Conservation (phyloP, 1,284 basidiomycete genomes). For the Volvariella volvacea region DNA sequence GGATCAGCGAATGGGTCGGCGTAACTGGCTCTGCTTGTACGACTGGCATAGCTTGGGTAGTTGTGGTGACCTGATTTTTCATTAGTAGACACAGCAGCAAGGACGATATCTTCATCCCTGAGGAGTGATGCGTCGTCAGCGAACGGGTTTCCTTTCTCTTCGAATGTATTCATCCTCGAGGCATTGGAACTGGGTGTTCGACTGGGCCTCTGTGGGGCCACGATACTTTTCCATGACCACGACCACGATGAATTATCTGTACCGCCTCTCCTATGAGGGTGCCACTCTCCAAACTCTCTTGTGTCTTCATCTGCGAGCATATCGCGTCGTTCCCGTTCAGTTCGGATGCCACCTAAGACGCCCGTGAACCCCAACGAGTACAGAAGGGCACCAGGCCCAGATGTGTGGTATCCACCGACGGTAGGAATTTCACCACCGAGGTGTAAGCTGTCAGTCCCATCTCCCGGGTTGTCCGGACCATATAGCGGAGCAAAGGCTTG, state of each 20-base stretch:
- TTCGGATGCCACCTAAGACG: not conserved
- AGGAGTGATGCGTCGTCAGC: constrained; percentile 34
- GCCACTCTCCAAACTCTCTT: constrained; percentile 39
- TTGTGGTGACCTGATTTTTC: constrained; percentile 26
- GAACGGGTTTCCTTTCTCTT: constrained; percentile 51
- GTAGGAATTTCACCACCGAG: constrained; percentile 18
- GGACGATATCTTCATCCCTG: constrained; percentile 23
- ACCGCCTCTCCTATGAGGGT: constrained; percentile 24
- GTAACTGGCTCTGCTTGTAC: constrained; percentile 30
- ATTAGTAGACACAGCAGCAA: constrained; percentile 18
- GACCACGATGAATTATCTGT: constrained; percentile 44
- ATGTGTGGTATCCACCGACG: constrained; percentile 13
- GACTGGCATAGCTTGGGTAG: constrained; percentile 33
- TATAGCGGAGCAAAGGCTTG: constrained; percentile 38
- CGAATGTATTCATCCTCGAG: constrained; percentile 24
- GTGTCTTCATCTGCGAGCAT: constrained; percentile 76
- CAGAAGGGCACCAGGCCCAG: not conserved
- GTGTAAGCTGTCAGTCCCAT: constrained; percentile 20
- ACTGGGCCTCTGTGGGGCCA: constrained; percentile 30
- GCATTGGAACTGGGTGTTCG: constrained; percentile 19
- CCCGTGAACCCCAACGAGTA: constrained; percentile 1
- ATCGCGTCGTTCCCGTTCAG: constrained; percentile 38
- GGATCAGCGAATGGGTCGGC: constrained; percentile 52
- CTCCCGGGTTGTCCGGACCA: constrained; percentile 29
- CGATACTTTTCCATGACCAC: constrained; percentile 51